These are phyloP conservation scores for Eucalyptus caleyi DNA, from an alignment of 345 rosid species.

Conservation along the genomic window DNA sequence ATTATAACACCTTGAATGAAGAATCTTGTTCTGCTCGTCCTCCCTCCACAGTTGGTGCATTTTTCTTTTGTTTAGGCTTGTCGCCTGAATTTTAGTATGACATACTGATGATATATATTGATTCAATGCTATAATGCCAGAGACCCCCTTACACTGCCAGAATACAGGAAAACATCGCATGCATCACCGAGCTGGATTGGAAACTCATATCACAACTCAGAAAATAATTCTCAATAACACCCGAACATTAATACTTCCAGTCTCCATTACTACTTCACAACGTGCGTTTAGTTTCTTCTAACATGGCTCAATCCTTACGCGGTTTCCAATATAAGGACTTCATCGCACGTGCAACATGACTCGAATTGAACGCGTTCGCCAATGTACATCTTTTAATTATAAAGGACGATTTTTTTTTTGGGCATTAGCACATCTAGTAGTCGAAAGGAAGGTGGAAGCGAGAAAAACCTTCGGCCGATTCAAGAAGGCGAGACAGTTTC, in stretches of 20 bases:
- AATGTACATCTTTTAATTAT: not conserved
- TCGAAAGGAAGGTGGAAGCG: not conserved
- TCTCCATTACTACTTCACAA: not conserved
- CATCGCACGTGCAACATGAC: not conserved
- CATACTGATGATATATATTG: not conserved
- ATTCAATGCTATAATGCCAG: not conserved
- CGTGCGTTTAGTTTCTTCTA: not conserved
- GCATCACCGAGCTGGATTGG: not conserved
- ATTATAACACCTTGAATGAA: not conserved
- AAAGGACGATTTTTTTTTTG: not conserved
- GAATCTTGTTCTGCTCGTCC: not conserved
- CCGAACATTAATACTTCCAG: not conserved
- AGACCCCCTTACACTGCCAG: not conserved
- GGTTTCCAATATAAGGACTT: not conserved
- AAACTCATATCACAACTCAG: not conserved
- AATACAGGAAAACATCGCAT: not conserved
- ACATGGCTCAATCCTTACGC: not conserved
- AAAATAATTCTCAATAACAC: not conserved
- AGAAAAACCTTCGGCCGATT: slow-evolving; percentile 36
- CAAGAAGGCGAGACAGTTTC: slow-evolving; percentile 35
- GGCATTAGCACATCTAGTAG: not conserved
- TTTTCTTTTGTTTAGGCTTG: not conserved
- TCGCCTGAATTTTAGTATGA: not conserved
- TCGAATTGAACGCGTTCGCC: not conserved
- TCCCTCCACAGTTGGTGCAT: not conserved